Evolutionary conservation across 1,284 basidiomycete species (phyloP).

Genomic region (Psilocybe mexicana): DNA sequence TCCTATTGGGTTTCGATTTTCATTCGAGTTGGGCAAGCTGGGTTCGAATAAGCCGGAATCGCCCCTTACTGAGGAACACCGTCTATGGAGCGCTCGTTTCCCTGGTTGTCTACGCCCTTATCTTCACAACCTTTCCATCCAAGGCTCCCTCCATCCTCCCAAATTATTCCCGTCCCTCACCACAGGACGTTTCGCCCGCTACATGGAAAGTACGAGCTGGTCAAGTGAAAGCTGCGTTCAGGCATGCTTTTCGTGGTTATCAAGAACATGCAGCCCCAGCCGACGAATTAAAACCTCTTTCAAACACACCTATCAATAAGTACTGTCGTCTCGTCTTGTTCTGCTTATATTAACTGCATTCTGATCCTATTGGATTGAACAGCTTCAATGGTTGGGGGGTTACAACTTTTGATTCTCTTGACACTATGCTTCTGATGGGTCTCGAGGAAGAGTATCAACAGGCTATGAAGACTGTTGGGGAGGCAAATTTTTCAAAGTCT

Average conservation of each 20-base stretch:
- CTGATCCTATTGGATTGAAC: background rate
- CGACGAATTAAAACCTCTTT: slow-evolving; percentile 62
- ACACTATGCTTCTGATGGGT: slow-evolving; percentile 88
- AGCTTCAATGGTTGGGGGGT: slow-evolving; percentile 90
- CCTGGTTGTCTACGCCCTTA: slow-evolving; percentile 19
- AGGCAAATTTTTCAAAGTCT: slow-evolving; percentile 60
- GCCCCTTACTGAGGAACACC: slow-evolving; percentile 18
- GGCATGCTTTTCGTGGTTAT: slow-evolving; percentile 67
- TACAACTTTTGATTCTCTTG: slow-evolving; percentile 79
- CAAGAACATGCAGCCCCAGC: slow-evolving; percentile 53
- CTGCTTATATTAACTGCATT: background rate
- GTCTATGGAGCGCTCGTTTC: slow-evolving; percentile 21
- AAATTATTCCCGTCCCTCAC: slow-evolving; percentile 3
- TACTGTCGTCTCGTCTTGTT: slow-evolving; percentile 30
- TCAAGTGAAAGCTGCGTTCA: slow-evolving; percentile 59
- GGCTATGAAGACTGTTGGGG: slow-evolving; percentile 70
- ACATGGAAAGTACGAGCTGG: slow-evolving; percentile 57
- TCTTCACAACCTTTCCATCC: slow-evolving; percentile 14
- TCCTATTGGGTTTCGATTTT: background rate
- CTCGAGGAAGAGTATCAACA: slow-evolving; percentile 77
- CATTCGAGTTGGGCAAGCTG: slow-evolving; percentile 3
- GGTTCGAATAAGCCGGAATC: slow-evolving; percentile 9
- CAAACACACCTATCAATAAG: slow-evolving; percentile 51
- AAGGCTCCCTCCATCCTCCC: slow-evolving; percentile 13
- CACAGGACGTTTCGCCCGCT: slow-evolving; percentile 12